Conservation (phyloP, 23 red algal genomes). For the Gracilaria domingensis region DNA sequence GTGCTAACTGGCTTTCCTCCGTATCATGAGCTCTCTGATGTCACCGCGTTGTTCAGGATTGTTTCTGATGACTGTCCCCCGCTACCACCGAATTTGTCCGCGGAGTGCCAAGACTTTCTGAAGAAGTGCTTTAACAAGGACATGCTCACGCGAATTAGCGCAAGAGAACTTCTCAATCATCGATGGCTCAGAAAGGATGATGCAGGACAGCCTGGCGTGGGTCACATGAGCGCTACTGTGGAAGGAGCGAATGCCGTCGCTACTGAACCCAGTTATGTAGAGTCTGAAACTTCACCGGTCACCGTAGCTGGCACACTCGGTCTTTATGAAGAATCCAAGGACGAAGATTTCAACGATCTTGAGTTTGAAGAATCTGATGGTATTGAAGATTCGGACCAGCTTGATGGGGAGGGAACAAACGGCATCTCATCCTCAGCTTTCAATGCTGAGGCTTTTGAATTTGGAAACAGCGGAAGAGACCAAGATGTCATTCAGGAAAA, state of each 20-base stretch:
- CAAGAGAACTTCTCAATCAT: conserved; percentile 89
- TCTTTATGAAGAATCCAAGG: conserved; percentile 66
- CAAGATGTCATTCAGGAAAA: conserved; percentile 24
- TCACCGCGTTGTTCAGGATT: conserved; percentile 97
- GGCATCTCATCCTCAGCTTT: neutral
- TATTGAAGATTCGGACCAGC: neutral
- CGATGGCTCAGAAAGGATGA: conserved; percentile 75
- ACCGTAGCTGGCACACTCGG: conserved; percentile 39
- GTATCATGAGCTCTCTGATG: conserved; percentile 86
- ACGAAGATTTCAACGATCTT: conserved; percentile 72
- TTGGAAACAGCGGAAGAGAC: neutral
- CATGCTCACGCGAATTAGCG: conserved; percentile 75
- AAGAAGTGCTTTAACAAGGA: conserved; percentile 96
- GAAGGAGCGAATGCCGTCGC: neutral
- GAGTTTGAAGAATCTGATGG: conserved; percentile 36
- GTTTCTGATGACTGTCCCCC: conserved; percentile 97
- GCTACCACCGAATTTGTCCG: conserved; percentile 77
- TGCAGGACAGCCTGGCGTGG: neutral
- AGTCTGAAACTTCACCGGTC: conserved; percentile 5
- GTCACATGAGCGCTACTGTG: neutral
- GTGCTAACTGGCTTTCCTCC: conserved; percentile 96
- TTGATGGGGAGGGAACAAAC: neutral
- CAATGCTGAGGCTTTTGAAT: conserved; percentile 8
- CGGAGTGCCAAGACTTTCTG: conserved; percentile 90
- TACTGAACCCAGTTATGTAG: neutral